phyloP scores from a whole-genome alignment of 345 rosid species.

The Brassica nigra region DNA sequence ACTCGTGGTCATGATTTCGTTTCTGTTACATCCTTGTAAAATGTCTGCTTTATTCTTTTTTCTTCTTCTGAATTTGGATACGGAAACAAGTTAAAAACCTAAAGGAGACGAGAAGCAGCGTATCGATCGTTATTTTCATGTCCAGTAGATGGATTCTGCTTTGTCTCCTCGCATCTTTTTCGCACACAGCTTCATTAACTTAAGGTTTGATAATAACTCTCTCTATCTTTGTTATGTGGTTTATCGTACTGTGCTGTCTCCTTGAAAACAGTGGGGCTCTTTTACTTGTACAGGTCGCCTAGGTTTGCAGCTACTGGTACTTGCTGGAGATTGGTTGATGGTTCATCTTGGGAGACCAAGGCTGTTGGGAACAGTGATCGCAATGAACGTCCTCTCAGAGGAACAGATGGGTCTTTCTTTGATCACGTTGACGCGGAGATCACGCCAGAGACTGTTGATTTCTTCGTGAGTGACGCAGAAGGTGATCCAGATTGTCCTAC shows the following conservation, averaged over 20 bases:
- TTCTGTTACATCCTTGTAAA: neutral
- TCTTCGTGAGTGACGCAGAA: conserved; percentile 88
- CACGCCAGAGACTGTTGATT: conserved; percentile 67
- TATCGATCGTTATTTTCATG: neutral
- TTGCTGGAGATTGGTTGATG: conserved; percentile 44
- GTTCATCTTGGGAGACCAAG: conserved; percentile 43
- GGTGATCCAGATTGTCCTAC: conserved; percentile 94
- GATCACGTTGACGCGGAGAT: conserved; percentile 54
- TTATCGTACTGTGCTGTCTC: neutral
- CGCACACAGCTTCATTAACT: conserved; percentile 40
- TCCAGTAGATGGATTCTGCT: conserved; percentile 50
- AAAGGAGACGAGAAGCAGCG: no score
- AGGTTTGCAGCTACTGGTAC: conserved; percentile 31
- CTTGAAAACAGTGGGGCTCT: conserved; percentile 17
- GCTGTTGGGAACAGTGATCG: conserved; percentile 46
- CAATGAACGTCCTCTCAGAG: conserved; percentile 45
- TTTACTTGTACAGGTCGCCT: conserved; percentile 40
- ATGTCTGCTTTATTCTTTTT: no score
- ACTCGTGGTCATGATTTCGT: conserved; percentile 29
- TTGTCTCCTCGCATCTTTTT: conserved; percentile 31
- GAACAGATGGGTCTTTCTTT: conserved; percentile 41
- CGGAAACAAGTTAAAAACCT: no score
- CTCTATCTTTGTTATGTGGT: neutral
- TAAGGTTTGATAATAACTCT: conserved; percentile 35
- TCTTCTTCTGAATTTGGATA: no score